Base-by-base conservation (phyloP, 1,284 basidiomycete genomes). In the Apiotrichum sp. region DNA sequence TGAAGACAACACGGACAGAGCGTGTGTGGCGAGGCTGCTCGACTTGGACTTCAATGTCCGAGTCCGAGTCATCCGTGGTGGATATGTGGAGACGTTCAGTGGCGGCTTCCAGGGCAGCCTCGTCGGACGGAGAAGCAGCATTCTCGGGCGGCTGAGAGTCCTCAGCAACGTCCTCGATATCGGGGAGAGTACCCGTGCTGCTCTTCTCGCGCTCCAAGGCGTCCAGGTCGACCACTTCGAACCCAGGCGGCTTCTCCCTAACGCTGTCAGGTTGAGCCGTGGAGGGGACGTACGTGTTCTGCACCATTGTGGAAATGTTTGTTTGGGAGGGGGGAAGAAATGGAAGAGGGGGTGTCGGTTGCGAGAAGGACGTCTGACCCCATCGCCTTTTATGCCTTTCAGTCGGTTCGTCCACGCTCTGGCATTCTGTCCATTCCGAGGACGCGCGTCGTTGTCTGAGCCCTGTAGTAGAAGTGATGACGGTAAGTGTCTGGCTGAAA, bases 241-340 rank as follows among this genome's bases (percentile, higher is more conserved):
- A 55, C 32, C 61, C 61, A 6, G 42, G 41, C 3, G 48, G 40
- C 50, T 61, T 61, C 41, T 61, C 62, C 29, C 51, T 55, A 29
- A 61, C 59, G 55, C 50, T 59, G 46, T 61, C 59, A 48, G 52
- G 45, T 29, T 47, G 32, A 29, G 22, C 39, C 9, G 31, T 31
- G 33, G 32, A 13, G 39, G 42, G 22, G 10, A 10, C 52, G 52
- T 53, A 53, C 52, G n/a, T 35, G 45, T 16, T 34, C 22, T 22
- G 22, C 22, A 22, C 22, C 22, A 22, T 22, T 22, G 22, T 22
- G 22, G 22, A 22, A 22, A 22, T 22, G 22, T 22, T 22, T 22
- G 22, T 22, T 22, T 22, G 22, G 22, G 22, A 22, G 22, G 22
- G 22, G 22, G 22, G 22, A 22, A 22, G 22, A 22, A 22, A 22